Base-by-base conservation (phyloP, 805 yeast genomes). In the Myxozyma lipomycoides region DNA sequence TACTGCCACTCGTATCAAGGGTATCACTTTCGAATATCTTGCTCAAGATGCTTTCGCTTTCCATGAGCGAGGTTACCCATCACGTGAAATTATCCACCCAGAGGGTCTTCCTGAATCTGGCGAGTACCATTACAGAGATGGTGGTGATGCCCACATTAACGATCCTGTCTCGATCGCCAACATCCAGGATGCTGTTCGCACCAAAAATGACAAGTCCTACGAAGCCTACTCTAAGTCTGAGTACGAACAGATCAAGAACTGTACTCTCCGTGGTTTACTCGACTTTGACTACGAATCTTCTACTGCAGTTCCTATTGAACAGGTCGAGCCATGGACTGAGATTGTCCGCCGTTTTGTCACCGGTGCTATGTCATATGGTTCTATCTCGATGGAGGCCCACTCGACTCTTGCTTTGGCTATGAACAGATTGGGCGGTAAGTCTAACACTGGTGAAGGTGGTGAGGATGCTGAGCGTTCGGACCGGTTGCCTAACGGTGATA, bases 291-390 rank as follows among this genome's bases (percentile, higher is more conserved):
- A 72, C 65, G 85, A 80, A 40, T 68, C 66, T 58, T 77, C 88
- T 0, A 76, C 74, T 3, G 78, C 90, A 3, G 93, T 91, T 47
- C 97, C 98, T 50, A 73, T 91, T 56, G 98, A 91, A 65, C 98
- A 93, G 73, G 98, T 91, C 61, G 98, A 91, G 74, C 98, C 98
- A 40, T 91, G 98, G 98, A 93, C 98, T 34, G 98, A 91, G 70
- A 91, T 91, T 68, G 98, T 90, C 30, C 83, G 96, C 63, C 80
- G 98, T 64, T 93, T 93, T 68, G 90, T 90, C 58, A 90, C 98
- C n/a, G 98, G 98, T 73, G 98, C 98, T 46, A 91, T 91, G 98
- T 90, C 97, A 1, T 91, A 93, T 66, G 98, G 98, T 66, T 91
- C 98, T 43, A 91, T 91, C 66, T 91, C 98, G 3, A 86, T 90